These are phyloP conservation scores for Tylopilus balloui DNA, from an alignment of 768 basidiomycete species.

Conservation along the genomic window DNA sequence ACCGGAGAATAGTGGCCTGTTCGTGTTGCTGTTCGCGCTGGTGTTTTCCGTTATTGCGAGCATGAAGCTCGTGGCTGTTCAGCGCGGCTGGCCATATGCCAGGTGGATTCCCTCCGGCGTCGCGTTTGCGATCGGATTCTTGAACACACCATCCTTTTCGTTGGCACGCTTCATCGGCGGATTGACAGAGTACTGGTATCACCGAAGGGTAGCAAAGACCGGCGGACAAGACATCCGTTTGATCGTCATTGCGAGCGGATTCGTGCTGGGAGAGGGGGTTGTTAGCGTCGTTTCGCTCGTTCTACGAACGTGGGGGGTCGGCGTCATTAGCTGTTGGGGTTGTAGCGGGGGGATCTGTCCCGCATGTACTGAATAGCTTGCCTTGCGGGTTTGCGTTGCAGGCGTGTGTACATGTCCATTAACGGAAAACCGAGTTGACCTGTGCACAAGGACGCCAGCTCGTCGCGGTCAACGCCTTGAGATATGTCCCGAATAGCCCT, in stretches of 20 bases:
- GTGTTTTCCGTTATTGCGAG: slow-evolving; percentile 66
- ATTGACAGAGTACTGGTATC: slow-evolving; percentile 68
- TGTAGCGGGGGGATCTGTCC: slow-evolving; percentile 74
- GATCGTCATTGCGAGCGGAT: slow-evolving; percentile 89
- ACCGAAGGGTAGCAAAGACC: slow-evolving; percentile 43
- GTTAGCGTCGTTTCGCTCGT: slow-evolving; percentile 76
- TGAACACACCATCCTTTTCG: slow-evolving; percentile 94
- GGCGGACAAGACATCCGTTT: slow-evolving; percentile 62
- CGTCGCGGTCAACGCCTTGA: neutral
- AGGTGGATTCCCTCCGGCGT: slow-evolving; percentile 89
- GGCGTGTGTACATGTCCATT: slow-evolving; percentile 7
- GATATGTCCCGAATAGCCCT: slow-evolving; percentile 69
- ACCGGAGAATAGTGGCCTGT: slow-evolving; percentile 65
- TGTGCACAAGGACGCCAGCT: no score
- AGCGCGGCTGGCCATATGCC: slow-evolving; percentile 48
- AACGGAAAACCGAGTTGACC: slow-evolving; percentile 7
- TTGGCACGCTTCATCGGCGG: slow-evolving; percentile 90
- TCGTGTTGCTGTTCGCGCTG: slow-evolving; percentile 77
- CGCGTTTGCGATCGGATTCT: slow-evolving; percentile 92
- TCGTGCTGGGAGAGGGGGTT: slow-evolving; percentile 93
- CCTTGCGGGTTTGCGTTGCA: neutral
- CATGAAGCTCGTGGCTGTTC: slow-evolving; percentile 57
- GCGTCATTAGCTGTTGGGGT: slow-evolving; percentile 80
- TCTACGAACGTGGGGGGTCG: slow-evolving; percentile 70
- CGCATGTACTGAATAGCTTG: slow-evolving; percentile 47